phyloP scores from a whole-genome alignment of 2,329 filamentous ascomycete genomes.

The Tetracladium maxilliforme region DNA sequence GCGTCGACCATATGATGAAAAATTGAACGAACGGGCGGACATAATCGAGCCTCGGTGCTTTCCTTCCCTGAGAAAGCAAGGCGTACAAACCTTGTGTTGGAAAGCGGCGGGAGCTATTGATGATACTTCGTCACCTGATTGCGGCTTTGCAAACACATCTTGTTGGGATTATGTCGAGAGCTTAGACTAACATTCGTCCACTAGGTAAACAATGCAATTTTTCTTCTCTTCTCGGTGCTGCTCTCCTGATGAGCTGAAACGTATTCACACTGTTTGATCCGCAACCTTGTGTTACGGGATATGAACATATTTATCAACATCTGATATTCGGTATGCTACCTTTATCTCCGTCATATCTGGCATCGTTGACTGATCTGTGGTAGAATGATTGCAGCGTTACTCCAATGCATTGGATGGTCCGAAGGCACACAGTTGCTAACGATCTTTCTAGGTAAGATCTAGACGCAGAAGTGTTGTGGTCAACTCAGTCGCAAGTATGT shows the following conservation, averaged over 20 bases:
- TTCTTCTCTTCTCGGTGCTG: conserved; percentile 4
- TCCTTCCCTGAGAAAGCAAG: conserved; percentile 18
- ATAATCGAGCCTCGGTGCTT: conserved; percentile 20
- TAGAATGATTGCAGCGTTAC: conserved; percentile 5
- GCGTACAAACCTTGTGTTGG: conserved; percentile 22
- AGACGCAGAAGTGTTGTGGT: conserved; percentile 1
- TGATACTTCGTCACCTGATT: conserved; percentile 29
- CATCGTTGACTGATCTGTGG: not conserved
- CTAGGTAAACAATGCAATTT: conserved; percentile 5
- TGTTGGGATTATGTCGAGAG: conserved; percentile 5
- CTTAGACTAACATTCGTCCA: conserved; percentile 7
- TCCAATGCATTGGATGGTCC: conserved; percentile 4
- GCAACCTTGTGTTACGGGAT: conserved; percentile 12
- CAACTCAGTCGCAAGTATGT: conserved; percentile 6
- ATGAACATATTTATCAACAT: conserved; percentile 21
- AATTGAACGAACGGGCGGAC: conserved; percentile 29
- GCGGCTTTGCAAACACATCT: conserved; percentile 8
- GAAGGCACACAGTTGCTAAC: conserved; percentile 8
- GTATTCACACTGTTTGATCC: conserved; percentile 27
- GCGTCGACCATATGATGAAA: conserved; percentile 20
- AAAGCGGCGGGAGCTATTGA: conserved; percentile 19
- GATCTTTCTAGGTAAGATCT: conserved; percentile 2
- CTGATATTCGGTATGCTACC: conserved; percentile 29
- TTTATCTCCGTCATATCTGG: too few species aligned
- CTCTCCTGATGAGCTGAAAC: conserved; percentile 19